Conservation (phyloP, 768 basidiomycete species). For the Lanmaoa rubissima region DNA sequence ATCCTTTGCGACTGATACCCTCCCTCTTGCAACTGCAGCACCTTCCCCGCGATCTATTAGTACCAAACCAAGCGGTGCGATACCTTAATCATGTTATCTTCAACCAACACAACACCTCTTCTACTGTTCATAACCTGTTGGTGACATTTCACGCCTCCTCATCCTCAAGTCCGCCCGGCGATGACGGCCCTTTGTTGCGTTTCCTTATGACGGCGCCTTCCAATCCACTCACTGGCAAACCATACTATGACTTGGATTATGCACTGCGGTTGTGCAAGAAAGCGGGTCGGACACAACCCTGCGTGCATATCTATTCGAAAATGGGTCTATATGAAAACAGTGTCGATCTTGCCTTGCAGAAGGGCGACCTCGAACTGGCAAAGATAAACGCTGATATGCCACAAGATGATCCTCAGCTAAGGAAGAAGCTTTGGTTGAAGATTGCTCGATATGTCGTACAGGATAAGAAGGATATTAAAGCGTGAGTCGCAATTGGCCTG, state of each 20-base stretch:
- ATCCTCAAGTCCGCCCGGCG: constrained; percentile 44
- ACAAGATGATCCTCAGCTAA: constrained; percentile 79
- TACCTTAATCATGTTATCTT: constrained; percentile 87
- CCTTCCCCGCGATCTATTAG: constrained; percentile 64
- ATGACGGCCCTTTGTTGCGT: constrained; percentile 75
- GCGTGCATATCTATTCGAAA: constrained; percentile 95
- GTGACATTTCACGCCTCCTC: constrained; percentile 79
- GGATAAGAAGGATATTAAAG: constrained; percentile 97
- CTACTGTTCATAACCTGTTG: constrained; percentile 91
- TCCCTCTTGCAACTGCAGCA: constrained; percentile 83
- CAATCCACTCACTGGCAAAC: constrained; percentile 78
- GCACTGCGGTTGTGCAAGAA: constrained; percentile 90
- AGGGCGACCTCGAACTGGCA: constrained; percentile 93
- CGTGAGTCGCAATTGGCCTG: constrained; percentile 53
- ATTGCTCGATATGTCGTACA: constrained; percentile 98
- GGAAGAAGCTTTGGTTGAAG: constrained; percentile 97
- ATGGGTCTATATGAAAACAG: constrained; percentile 97
- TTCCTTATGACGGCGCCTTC: constrained; percentile 82
- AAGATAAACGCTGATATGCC: constrained; percentile 95
- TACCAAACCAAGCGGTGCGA: constrained; percentile 83
- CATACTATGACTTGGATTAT: constrained; percentile 97
- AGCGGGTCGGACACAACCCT: constrained; percentile 77
- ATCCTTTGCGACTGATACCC: constrained; percentile 84
- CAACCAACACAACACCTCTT: constrained; percentile 72
- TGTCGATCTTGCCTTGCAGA: constrained; percentile 91